Conservation (phyloP, 768 basidiomycete genomes). For the Tulasnella sp. region DNA sequence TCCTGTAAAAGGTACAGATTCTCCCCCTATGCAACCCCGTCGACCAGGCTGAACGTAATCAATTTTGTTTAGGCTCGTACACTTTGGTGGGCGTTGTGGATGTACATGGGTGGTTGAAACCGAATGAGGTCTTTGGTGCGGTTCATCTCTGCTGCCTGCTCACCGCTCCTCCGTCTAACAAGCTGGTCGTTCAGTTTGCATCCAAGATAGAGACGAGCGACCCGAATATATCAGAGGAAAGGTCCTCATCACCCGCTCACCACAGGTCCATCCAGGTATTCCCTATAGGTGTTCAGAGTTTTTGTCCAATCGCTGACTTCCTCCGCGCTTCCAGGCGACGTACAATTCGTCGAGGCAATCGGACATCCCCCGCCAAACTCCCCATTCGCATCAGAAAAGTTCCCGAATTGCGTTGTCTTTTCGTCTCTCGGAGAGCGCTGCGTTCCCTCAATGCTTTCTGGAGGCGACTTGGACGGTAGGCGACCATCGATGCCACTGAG, state of each 20-base stretch:
- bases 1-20: constrained; percentile 52
- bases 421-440: constrained; percentile 55
- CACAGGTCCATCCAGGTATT: constrained; percentile 67
- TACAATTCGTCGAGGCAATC: constrained; percentile 48
- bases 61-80: constrained; percentile 39
- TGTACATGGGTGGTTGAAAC: constrained; percentile 51
- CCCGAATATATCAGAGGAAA: constrained; percentile 52
- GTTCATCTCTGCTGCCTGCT: constrained; percentile 36
- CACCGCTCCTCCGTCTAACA: neutral
- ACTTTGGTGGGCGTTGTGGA: constrained; percentile 74
- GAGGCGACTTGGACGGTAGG: constrained; percentile 63
- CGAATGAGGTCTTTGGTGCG: constrained; percentile 58
- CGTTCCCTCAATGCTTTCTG: constrained; percentile 59
- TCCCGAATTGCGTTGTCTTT: constrained; percentile 62
- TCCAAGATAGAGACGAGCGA: constrained; percentile 35
- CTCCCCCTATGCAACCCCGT: neutral
- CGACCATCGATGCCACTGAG: no score
- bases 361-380: constrained; percentile 54
- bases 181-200: constrained; percentile 42
- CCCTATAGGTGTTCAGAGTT: neutral
- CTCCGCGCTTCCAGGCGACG: constrained; percentile 44
- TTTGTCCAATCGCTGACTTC: neutral
- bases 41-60: neutral
- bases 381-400: constrained; percentile 47
- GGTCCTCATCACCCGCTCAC: constrained; percentile 59